phyloP scores from a whole-genome alignment of 2,329 filamentous ascomycete species.

The Pseudogymnoascus sp. region DNA sequence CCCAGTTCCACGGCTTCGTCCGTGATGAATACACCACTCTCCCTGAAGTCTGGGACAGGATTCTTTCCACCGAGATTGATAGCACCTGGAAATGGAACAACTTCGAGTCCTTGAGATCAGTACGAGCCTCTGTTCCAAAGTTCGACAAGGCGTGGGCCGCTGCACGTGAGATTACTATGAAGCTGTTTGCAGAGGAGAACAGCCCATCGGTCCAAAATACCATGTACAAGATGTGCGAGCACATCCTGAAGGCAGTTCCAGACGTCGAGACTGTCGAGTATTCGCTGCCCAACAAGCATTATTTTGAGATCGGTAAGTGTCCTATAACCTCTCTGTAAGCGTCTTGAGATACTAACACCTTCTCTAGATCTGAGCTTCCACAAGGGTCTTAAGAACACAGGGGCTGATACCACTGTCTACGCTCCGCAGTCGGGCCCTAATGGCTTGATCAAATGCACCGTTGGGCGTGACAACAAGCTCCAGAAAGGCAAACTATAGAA shows the following conservation, averaged over 20 bases:
- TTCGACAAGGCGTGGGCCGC: constrained; percentile 75
- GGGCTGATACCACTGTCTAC: constrained; percentile 91
- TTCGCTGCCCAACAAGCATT: constrained; percentile 93
- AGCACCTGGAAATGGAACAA: constrained; percentile 76
- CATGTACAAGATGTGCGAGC: constrained; percentile 97
- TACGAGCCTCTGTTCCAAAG: constrained; percentile 52
- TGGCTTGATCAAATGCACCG: constrained; percentile 89
- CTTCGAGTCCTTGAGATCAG: constrained; percentile 58
- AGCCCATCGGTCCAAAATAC: constrained; percentile 92
- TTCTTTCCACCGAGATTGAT: constrained; percentile 89
- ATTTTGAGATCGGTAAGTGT: constrained; percentile 82
- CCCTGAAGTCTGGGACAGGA: constrained; percentile 85
- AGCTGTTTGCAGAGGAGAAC: constrained; percentile 81
- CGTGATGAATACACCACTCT: constrained; percentile 90
- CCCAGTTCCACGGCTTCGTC: constrained; percentile 90
- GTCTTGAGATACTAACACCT: constrained; percentile 15
- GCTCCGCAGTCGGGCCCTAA: constrained; percentile 90
- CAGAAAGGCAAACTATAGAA: background rate
- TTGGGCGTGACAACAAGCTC: constrained; percentile 44
- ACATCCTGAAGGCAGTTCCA: constrained; percentile 70
- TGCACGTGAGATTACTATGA: constrained; percentile 79
- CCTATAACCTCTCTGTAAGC: constrained; percentile 10
- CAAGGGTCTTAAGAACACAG: constrained; percentile 90
- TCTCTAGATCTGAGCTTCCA: constrained; percentile 83
- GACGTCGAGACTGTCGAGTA: constrained; percentile 69